These are phyloP conservation scores for Podospora pseudopauciseta DNA, from an alignment of 495 filamentous ascomycete genomes.

Conservation along the genomic window DNA sequence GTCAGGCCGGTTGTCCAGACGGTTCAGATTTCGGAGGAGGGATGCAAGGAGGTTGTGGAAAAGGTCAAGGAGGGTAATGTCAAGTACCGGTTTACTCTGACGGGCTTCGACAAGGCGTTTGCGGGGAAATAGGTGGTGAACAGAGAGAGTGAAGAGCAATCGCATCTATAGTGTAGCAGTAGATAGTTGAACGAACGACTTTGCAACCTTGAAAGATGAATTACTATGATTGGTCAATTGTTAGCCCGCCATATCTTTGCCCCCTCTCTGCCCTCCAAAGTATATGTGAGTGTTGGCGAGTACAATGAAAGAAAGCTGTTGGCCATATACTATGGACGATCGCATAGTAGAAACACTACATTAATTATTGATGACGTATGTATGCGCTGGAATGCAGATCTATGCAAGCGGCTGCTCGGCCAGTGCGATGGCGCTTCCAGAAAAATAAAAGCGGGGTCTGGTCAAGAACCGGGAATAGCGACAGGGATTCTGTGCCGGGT, in stretches of 20 bases:
- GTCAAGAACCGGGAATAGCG: neutral
- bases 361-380: neutral
- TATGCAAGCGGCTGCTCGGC: neutral
- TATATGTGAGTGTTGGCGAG: no score
- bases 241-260: neutral
- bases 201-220: neutral
- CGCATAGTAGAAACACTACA: no score
- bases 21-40: constrained; percentile 63
- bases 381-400: neutral
- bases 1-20: constrained; percentile 68
- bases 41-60: constrained; percentile 66
- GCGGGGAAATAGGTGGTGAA: constrained; percentile 14
- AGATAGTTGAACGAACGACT: neutral
- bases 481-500: constrained; percentile 8
- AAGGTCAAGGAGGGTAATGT: constrained; percentile 64
- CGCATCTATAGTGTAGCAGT: neutral
- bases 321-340: no score
- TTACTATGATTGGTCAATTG: constrained; percentile 5
- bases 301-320: no score
- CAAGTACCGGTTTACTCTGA: constrained; percentile 51
- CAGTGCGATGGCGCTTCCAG: neutral
- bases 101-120: constrained; percentile 48
- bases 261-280: neutral
- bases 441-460: neutral
- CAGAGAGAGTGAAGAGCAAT: neutral